phyloP scores from a whole-genome alignment of 2,329 filamentous ascomycete genomes.

The Pseudogymnoascus sp. region DNA sequence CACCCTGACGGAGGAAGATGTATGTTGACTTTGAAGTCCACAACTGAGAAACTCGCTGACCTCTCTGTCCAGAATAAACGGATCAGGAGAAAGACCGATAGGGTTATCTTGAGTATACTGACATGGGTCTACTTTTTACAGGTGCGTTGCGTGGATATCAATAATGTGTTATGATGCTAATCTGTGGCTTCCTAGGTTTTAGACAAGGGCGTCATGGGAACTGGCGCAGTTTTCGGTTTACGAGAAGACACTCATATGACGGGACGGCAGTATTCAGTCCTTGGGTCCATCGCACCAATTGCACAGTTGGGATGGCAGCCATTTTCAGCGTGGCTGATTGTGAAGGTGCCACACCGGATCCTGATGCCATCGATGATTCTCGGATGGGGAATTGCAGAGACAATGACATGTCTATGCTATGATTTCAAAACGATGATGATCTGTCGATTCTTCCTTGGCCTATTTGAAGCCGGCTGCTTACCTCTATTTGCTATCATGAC shows the following conservation, averaged over 20 bases:
- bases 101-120: constrained; percentile 41
- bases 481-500: constrained; percentile 47
- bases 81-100: constrained; percentile 34
- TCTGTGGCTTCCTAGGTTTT: constrained; percentile 26
- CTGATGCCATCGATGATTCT: constrained; percentile 43
- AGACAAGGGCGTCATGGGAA: constrained; percentile 4
- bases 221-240: constrained; percentile 41
- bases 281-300: constrained; percentile 52
- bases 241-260: constrained; percentile 38
- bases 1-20: constrained; percentile 12
- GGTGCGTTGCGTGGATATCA: constrained; percentile 35
- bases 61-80: constrained; percentile 14
- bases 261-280: constrained; percentile 47
- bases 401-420: constrained; percentile 27
- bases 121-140: constrained; percentile 50
- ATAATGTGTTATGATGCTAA: neutral
- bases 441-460: constrained; percentile 34
- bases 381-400: constrained; percentile 43
- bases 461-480: constrained; percentile 24
- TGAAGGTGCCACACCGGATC: constrained; percentile 46
- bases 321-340: constrained; percentile 42
- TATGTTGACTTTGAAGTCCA: neutral
- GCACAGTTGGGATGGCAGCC: constrained; percentile 51
- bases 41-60: neutral
- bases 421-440: constrained; percentile 31